Conservation (phyloP, 2,329 filamentous ascomycete species). For the Xylariaceae sp. region DNA sequence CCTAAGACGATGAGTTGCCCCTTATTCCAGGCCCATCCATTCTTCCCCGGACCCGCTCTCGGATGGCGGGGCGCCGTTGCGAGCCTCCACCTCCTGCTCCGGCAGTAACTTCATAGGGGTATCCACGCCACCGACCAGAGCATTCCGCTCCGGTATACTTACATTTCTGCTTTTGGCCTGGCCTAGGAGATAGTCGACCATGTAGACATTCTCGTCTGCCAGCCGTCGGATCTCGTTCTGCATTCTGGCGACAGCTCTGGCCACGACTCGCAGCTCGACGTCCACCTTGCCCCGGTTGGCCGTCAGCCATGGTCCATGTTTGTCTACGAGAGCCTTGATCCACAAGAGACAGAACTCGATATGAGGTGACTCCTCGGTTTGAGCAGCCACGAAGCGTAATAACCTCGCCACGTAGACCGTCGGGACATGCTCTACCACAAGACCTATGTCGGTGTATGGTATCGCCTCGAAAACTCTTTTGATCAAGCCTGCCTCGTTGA, state of each 20-base stretch:
- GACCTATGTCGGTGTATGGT: constrained; percentile 63
- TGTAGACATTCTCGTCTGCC: constrained; percentile 83
- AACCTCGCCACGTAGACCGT: constrained; percentile 79
- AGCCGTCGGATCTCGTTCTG: constrained; percentile 74
- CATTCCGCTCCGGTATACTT: constrained; percentile 4
- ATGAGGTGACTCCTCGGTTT: constrained; percentile 85
- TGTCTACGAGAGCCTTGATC: constrained; percentile 76
- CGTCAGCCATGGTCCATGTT: constrained; percentile 78
- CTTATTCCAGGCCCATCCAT: constrained; percentile 26
- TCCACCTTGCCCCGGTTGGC: constrained; percentile 74
- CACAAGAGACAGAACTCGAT: constrained; percentile 91
- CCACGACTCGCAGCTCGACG: constrained; percentile 74
- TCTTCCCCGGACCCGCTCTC: constrained; percentile 17
- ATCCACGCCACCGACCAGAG: constrained; percentile 11
- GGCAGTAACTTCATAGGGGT: constrained; percentile 14
- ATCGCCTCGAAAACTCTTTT: constrained; percentile 80
- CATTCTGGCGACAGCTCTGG: constrained; percentile 72
- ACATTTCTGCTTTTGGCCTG: constrained; percentile 31
- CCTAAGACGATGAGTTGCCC: background rate
- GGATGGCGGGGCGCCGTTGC: constrained; percentile 15
- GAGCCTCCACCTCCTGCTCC: constrained; percentile 11
- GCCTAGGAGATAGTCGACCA: constrained; percentile 70
- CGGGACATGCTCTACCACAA: constrained; percentile 74
- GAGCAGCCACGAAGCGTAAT: constrained; percentile 77
- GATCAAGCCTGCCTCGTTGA: constrained; percentile 78